A percentile compares a stretch with the other conserved stretches of the same genome.
Evolutionary conservation across 768 basidiomycete genomes (phyloP).

Genomic region (Mycena crocata): DNA sequence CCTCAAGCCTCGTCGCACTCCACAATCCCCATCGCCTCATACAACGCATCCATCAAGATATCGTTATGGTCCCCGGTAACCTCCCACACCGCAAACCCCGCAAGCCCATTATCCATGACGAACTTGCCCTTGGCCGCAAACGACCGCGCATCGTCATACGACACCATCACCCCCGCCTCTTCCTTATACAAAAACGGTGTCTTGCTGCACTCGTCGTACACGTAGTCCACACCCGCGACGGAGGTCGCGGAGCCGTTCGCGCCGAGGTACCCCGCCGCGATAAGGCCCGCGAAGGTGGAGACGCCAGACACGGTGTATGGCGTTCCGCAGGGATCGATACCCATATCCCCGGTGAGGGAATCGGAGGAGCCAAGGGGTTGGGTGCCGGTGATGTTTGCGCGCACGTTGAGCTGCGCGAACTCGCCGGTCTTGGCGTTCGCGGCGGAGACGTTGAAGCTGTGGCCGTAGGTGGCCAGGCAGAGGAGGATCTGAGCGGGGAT

Average conservation of each 20-base stretch:
- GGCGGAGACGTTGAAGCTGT: constrained; percentile 66
- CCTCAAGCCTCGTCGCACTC: too few species aligned
- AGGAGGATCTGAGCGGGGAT: constrained; percentile 65
- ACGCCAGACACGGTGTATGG: constrained; percentile 61
- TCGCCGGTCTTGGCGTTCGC: constrained; percentile 47
- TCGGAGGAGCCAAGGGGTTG: constrained; percentile 72
- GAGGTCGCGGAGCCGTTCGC: constrained; percentile 53
- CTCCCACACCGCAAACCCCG: constrained; percentile 81
- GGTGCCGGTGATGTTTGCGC: constrained; percentile 29
- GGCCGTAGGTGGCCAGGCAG: constrained; percentile 88
- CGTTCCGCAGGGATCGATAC: constrained; percentile 68
- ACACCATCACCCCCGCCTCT: constrained; percentile 63
- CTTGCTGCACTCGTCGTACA: constrained; percentile 75
- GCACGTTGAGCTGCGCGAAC: neutral
- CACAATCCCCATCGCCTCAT: too few species aligned
- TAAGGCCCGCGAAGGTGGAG: constrained; percentile 72
- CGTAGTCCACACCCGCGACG: constrained; percentile 50
- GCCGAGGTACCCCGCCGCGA: constrained; percentile 65
- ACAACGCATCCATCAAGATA: too few species aligned
- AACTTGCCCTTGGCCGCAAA: constrained; percentile 71
- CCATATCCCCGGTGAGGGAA: constrained; percentile 45
- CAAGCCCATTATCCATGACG: constrained; percentile 62
- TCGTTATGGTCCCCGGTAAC: constrained; percentile 72
- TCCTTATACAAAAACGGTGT: constrained; percentile 81
- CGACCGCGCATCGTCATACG: constrained; percentile 72